These are phyloP conservation scores for Diplotaxis tenuifolia DNA, from an alignment of 345 rosid genomes.

Conservation along the genomic window DNA sequence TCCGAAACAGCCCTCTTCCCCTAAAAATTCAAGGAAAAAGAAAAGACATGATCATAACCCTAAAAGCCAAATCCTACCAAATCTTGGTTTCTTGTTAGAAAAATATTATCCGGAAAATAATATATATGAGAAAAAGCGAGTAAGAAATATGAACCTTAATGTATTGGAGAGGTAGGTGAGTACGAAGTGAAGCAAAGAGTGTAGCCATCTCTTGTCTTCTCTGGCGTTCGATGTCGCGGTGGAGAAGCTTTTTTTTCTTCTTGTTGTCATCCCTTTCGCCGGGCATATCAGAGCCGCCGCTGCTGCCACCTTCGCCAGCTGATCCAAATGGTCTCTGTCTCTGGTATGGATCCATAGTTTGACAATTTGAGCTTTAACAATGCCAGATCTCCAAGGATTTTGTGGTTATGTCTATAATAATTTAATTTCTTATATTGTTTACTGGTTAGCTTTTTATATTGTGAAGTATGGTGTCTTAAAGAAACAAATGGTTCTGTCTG, in stretches of 20 bases:
- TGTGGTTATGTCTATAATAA: conserved; percentile 20
- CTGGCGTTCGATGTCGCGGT: conserved; percentile 43
- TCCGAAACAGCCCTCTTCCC: conserved; percentile 54
- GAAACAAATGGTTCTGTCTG: conserved; percentile 34
- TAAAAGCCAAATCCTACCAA: conserved; percentile 25
- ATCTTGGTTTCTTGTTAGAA: conserved; percentile 10
- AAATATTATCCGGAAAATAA: not conserved
- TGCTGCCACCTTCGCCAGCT: conserved; percentile 22
- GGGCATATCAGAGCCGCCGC: conserved; percentile 19
- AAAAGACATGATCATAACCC: conserved; percentile 20
- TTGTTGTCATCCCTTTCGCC: conserved; percentile 17
- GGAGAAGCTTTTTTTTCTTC: conserved; percentile 39
- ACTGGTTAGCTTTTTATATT: conserved; percentile 6
- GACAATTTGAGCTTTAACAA: conserved; percentile 22
- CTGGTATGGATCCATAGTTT: conserved; percentile 37
- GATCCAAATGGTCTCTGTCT: conserved; percentile 24
- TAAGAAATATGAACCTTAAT: conserved; percentile 33
- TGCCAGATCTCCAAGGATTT: conserved; percentile 33
- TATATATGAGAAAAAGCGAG: not conserved
- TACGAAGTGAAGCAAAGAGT: conserved; percentile 40
- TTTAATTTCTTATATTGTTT: not conserved
- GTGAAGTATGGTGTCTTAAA: conserved; percentile 21
- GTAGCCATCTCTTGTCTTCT: conserved; percentile 45
- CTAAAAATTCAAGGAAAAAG: conserved; percentile 23
- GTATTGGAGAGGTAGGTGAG: conserved; percentile 40